phyloP scores from a whole-genome alignment of 164 flowering plant species.

The Tinospora cordifolia region DNA sequence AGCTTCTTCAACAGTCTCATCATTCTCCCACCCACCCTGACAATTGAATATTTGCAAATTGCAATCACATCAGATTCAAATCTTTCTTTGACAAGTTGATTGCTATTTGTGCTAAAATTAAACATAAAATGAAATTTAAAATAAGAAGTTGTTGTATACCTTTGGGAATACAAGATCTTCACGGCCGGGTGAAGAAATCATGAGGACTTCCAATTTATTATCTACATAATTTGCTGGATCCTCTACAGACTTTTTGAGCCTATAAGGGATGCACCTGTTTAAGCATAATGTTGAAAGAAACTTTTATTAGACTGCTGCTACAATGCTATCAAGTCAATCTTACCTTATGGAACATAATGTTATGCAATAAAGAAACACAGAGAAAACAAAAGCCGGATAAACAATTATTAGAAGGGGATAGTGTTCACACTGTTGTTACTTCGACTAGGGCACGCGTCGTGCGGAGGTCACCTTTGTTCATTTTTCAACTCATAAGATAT shows the following conservation, averaged over 20 bases:
- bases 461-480: too few species aligned
- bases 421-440: too few species aligned
- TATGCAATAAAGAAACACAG: not conserved
- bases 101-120: not conserved
- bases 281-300: not conserved
- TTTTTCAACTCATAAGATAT: too few species aligned
- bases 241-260: constrained; percentile 29
- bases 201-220: constrained; percentile 42
- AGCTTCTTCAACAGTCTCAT: constrained; percentile 64
- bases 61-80: constrained; percentile 2
- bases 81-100: not conserved
- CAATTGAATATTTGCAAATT: constrained; percentile 12
- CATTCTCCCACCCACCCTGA: constrained; percentile 92
- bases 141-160: constrained; percentile 27
- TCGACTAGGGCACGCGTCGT: too few species aligned
- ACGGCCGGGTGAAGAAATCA: constrained; percentile 71
- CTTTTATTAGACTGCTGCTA: not conserved
- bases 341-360: too few species aligned
- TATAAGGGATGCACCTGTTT: constrained; percentile 76
- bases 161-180: constrained; percentile 73
- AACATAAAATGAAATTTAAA: not conserved
- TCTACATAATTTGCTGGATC: constrained; percentile 18
- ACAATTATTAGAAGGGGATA: too few species aligned
- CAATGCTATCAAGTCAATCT: too few species aligned
- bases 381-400: too few species aligned